Conservation (phyloP, 192 early-diverging fungal genomes). For the Neocallimastix lanati region DNA sequence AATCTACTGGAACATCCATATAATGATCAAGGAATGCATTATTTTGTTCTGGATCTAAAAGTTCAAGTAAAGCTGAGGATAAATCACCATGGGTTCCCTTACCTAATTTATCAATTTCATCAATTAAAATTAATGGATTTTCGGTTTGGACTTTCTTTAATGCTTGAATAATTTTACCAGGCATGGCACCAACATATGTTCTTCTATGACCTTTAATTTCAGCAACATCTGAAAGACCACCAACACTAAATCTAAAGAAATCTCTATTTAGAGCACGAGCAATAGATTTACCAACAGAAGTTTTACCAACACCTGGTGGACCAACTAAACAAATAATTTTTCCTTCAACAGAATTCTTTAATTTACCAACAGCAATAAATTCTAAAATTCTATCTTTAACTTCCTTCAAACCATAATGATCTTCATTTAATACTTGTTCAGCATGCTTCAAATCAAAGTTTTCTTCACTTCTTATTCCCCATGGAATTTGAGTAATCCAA, state of each 20-base stretch:
- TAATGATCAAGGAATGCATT: conserved; percentile 95
- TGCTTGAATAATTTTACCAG: conserved; percentile 96
- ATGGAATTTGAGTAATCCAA: conserved; percentile 94
- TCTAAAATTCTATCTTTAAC: conserved; percentile 98
- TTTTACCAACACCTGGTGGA: conserved; percentile 96
- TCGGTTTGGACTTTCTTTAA: conserved; percentile 97
- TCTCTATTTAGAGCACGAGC: conserved; percentile 83
- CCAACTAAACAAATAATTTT: conserved; percentile 97
- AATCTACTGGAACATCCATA: conserved; percentile 95
- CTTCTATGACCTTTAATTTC: conserved; percentile 98
- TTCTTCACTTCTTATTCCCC: conserved; percentile 77
- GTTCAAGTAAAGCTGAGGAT: conserved; percentile 84
- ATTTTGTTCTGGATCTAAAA: conserved; percentile 97
- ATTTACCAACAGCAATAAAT: conserved; percentile 95
- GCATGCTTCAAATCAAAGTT: conserved; percentile 87
- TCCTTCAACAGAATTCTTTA: conserved; percentile 89
- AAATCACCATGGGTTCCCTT: conserved; percentile 96
- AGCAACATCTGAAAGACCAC: conserved; percentile 91
- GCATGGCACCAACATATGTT: conserved; percentile 99
- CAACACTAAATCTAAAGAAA: conserved; percentile 94
- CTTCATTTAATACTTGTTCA: conserved; percentile 77
- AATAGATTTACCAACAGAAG: conserved; percentile 94
- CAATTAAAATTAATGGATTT: conserved; percentile 92
- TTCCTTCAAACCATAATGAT: conserved; percentile 98
- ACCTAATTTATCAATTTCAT: conserved; percentile 97